Evolutionary conservation across 257 asterid genomes (phyloP), one percentile per base, ranked within the genome.

Genomic region (Solanum clarkiae): DNA sequence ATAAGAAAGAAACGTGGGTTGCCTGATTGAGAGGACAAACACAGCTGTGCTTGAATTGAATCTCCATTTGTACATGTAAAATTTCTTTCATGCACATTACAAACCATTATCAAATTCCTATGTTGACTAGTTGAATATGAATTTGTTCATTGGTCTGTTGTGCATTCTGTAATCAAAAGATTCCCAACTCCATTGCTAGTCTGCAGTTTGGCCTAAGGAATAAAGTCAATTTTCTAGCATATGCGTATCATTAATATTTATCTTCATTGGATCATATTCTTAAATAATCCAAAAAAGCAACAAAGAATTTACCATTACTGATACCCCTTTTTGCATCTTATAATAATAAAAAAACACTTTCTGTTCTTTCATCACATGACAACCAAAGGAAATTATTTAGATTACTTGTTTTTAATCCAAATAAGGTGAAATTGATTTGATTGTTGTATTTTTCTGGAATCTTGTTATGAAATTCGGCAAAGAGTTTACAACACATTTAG

Each of bases 391-490:
- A 24, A 49, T 15, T 15, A 77, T 71, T 71, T 71, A n/a, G 55
- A 44, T 71, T 32, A 44, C 18, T 44, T 71, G 32, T 71, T 42
- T 36, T 70, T 40, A 69, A 69, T 69, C 22, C 22, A 36, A 68
- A 66, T 40, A 5, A 26, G 8, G 10, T 63, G 11, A 29, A 63
- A 26, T 68, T 68, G 75, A 69, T 8, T 40, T 42, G 80, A 65
- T 63, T 70, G 8, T 42, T 70, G 29, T 70, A 15, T 40, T 5
- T 24, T 20, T 20, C 45, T 70, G 26, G 54, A 17, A 36, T 69
- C 17, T 84, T 51, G 70, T 45, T 65, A 93, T 95, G 99, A 94
- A 95, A 91, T 95, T 97, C 72, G 99, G 98, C 70, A 95, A 95
- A 86, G 94, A 92, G 74, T 95, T 96, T 22, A 86, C 86, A 65